Evolutionary conservation across 495 filamentous ascomycete species (phyloP).

Genomic region (Penicillium turbatum): DNA sequence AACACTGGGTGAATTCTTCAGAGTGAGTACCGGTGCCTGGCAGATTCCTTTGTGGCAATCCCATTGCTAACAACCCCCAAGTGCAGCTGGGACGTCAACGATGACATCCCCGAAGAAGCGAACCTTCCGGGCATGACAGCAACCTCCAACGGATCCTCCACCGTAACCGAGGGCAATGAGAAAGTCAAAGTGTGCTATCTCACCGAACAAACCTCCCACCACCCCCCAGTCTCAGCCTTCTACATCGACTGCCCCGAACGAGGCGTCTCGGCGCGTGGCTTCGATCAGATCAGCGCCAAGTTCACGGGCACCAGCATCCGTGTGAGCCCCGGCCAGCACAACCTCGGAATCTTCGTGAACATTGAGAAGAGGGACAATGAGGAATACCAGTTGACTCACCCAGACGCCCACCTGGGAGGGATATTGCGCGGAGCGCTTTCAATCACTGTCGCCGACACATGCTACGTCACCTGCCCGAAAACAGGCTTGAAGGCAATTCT

Average conservation of each 20-base stretch:
- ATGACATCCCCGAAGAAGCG: slow-evolving; percentile 50
- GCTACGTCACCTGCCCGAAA: slow-evolving; percentile 79
- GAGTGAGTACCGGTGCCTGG: slow-evolving; percentile 52
- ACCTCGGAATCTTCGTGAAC: slow-evolving; percentile 91
- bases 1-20: slow-evolving; percentile 94
- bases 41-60: background rate
- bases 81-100: slow-evolving; percentile 92
- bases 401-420: slow-evolving; percentile 86
- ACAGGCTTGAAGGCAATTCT: slow-evolving; percentile 87
- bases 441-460: slow-evolving; percentile 82
- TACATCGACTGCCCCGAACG: slow-evolving; percentile 90
- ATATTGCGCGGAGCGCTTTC: slow-evolving; percentile 76
- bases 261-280: slow-evolving; percentile 82
- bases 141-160: slow-evolving; percentile 33
- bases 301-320: slow-evolving; percentile 94
- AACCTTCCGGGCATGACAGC: slow-evolving; percentile 31
- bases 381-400: slow-evolving; percentile 92
- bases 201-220: slow-evolving; percentile 98
- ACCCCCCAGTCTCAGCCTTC: slow-evolving; percentile 96
- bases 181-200: slow-evolving; percentile 80
- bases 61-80: slow-evolving; percentile 25
- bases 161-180: slow-evolving; percentile 39
- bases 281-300: slow-evolving; percentile 93
- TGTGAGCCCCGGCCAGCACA: slow-evolving; percentile 87
- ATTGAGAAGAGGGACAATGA: slow-evolving; percentile 76